These are phyloP conservation scores for Neonectria coccinea DNA, from an alignment of 2,329 filamentous ascomycete genomes.

Conservation along the genomic window DNA sequence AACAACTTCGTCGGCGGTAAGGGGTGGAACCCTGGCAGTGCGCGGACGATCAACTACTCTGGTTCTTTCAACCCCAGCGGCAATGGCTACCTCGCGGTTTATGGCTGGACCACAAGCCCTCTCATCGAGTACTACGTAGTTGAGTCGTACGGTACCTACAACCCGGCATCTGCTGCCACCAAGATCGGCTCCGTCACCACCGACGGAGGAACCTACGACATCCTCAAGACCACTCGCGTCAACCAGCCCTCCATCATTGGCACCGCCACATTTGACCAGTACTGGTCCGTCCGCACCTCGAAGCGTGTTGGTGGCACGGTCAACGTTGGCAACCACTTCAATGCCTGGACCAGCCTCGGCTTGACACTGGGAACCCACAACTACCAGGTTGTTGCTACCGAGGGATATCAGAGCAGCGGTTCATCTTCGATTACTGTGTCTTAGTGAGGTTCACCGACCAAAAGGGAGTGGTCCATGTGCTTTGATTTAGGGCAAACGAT, in stretches of 20 bases:
- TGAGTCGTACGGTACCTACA: slow-evolving; percentile 51
- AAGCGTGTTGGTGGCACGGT: slow-evolving; percentile 65
- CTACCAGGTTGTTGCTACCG: slow-evolving; percentile 67
- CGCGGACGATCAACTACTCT: slow-evolving; percentile 51
- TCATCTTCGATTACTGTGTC: slow-evolving; percentile 59
- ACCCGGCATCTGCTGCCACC: slow-evolving; percentile 49
- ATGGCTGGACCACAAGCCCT: slow-evolving; percentile 54
- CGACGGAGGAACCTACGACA: slow-evolving; percentile 54
- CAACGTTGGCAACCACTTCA: slow-evolving; percentile 62
- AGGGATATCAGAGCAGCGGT: slow-evolving; percentile 65
- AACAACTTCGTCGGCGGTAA: slow-evolving; percentile 46
- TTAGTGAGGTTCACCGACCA: neutral
- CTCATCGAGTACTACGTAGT: slow-evolving; percentile 55
- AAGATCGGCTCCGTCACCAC: slow-evolving; percentile 51
- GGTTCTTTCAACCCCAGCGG: slow-evolving; percentile 50
- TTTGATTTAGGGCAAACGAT: too few species aligned
- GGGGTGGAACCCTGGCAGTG: slow-evolving; percentile 41
- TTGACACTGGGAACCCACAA: slow-evolving; percentile 61
- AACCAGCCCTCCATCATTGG: slow-evolving; percentile 63
- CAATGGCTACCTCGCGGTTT: slow-evolving; percentile 54
- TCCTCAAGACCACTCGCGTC: slow-evolving; percentile 51
- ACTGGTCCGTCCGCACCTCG: slow-evolving; percentile 62
- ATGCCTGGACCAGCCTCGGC: slow-evolving; percentile 63
- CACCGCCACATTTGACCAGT: slow-evolving; percentile 64
- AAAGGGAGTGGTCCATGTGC: neutral